Base-by-base conservation (phyloP, 1,139 yeast genomes). In the Diutina neorugosa region DNA sequence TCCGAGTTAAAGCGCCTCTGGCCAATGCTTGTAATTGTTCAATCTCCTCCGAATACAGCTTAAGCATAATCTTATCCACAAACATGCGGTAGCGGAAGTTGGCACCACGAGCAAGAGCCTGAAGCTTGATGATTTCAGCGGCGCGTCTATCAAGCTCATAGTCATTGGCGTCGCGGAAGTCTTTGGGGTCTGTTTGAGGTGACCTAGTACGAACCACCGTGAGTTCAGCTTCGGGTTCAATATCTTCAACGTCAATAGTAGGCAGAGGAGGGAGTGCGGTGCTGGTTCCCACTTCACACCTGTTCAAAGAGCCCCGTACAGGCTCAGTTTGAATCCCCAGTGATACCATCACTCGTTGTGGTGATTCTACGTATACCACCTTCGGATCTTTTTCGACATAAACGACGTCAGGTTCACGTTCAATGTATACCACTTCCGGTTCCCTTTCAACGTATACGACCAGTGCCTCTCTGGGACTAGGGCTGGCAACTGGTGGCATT, bases 81-180 rank as follows among this genome's bases (percentile, higher is more conserved):
- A 81, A 83, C 70, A 83, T 71, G 27, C 68, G 68, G 63, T 82
- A 86, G 52, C 94, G 73, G 57, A 80, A 69, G 53, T 79, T 72
- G 1, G 86, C 83, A 27, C 91, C 93, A 59, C 86, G 71, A 8
- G 85, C 75, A 34, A 82, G 66, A 0, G 89, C 76, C 63, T 86
- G 93, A 34, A 85, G 69, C 55, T 69, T 67, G 61, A 73, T 62
- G 48, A 74, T 62, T 53, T 70, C 63, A 31, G n/a, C 14, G n/a
- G 18, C 19, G 9, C n/a, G 43, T n/a, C 20, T 6, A 8, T 40
- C 43, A 8, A 40, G 43, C 20, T n/a, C 43, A 7, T 16, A 18
- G 43, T 40, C 43, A n/a, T 40, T 18, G 9, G 43, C 43, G 9
- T 40, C 43, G 12, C 37, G 37, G 37, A 31, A 31, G 37, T 31